Evolutionary conservation across 805 yeast species (phyloP).

Genomic region (Barnettozyma sucrosica): DNA sequence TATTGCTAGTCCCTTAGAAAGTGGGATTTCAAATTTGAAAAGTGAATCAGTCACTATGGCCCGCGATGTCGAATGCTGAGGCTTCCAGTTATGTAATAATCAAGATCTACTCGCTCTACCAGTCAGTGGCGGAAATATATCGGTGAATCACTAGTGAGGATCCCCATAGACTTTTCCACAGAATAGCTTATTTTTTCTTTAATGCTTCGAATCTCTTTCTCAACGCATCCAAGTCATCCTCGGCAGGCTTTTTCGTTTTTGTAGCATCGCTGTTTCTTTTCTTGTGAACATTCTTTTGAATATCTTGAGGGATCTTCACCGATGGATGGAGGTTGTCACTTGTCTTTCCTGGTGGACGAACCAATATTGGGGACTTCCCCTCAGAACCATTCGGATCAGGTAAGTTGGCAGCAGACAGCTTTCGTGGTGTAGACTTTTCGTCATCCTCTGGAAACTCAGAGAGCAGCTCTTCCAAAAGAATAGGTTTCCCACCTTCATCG

Average conservation of each 20-base stretch:
- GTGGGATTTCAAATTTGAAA: too few relatives aligned
- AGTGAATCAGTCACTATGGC: too few relatives aligned
- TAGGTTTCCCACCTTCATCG: slow-evolving; percentile 30
- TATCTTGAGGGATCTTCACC: slow-evolving; percentile 36
- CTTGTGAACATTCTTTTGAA: slow-evolving; percentile 31
- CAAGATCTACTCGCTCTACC: too few relatives aligned
- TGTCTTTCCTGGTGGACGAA: slow-evolving; percentile 37
- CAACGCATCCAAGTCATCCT: slow-evolving; percentile 56
- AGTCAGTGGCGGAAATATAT: too few relatives aligned
- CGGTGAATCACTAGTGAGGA: too few relatives aligned
- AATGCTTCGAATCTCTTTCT: slow-evolving; percentile 75
- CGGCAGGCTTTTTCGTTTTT: slow-evolving; percentile 22
- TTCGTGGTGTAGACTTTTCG: slow-evolving; percentile 18
- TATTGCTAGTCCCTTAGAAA: too few relatives aligned
- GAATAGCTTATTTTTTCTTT: slow-evolving; percentile 34
- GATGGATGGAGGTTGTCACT: slow-evolving; percentile 35
- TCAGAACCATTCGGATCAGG: slow-evolving; percentile 14
- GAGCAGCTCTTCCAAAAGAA: slow-evolving; percentile 31
- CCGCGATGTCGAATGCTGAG: too few relatives aligned
- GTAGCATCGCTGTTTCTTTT: slow-evolving; percentile 22
- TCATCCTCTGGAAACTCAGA: slow-evolving; percentile 21
- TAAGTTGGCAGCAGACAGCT: slow-evolving; percentile 15
- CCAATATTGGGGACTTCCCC: slow-evolving; percentile 35
- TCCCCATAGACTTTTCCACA: too few relatives aligned
- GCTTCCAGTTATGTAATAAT: too few relatives aligned